Base-by-base conservation (phyloP, 305 asterid genomes). In the Fraxinus dipetala region DNA sequence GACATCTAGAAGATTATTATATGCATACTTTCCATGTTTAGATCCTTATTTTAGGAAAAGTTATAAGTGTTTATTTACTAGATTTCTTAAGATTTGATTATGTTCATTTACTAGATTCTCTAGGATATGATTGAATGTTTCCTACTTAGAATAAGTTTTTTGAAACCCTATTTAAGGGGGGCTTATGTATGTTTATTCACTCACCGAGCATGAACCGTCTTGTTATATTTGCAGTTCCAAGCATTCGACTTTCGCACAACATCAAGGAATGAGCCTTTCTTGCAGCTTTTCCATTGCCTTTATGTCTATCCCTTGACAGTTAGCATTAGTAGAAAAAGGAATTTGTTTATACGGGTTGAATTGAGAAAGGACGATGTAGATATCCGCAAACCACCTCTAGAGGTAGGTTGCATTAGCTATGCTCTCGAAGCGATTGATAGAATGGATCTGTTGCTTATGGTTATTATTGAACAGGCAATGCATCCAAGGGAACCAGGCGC, bases 181-280 rank as follows among this genome's bases (percentile, higher is more conserved):
- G 36, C 61, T 28, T 78, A 56, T 59, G 65, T 20, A 56, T 56
- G 26, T 56, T 56, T 61, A 77, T 61, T 2, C 69, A 24, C 83
- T 36, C 75, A 83, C 72, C 28, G 10, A 84, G 34, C 30, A 56
- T 28, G 69, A 72, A 59, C 73, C 69, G 32, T 28, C 34, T 6
- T 87, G 56, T 56, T 80, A 77, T 56, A 56, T 89, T 85, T 85
- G 56, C 97, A 96, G 99, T 91, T 93, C 87, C 97, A 94, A 87
- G 98, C 99, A 73, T 96, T 96, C 87, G 99, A 96, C 92, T 96
- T 96, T 83, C 97, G 98, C 87, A 91, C 94, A 54, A 94, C 97
- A 22, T 91, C 97, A 73, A 96, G 98, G 91, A 96, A 93, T 69
- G 98, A 96, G 87, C 99, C 99, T 59, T 96, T 93, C 92, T 89